Conservation (phyloP, 495 filamentous ascomycete species). For the Tuber melanosporum region DNA sequence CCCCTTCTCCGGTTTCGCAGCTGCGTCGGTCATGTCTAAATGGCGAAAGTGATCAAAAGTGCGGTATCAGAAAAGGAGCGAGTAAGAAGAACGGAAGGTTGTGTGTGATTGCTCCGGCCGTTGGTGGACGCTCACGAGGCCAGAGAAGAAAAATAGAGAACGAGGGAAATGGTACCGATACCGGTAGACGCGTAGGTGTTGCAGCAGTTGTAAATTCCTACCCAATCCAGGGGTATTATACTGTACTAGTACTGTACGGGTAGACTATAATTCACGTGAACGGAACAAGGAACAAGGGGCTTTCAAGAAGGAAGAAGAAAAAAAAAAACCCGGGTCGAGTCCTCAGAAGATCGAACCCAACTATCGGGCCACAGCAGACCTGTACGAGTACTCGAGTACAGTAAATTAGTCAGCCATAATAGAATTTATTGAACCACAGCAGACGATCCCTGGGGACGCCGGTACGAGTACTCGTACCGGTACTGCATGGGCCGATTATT, state of each 20-base stretch:
- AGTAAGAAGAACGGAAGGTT: neutral
- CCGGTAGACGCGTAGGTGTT: neutral
- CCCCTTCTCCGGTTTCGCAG: constrained; percentile 10
- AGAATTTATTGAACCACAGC: neutral
- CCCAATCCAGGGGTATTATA: neutral
- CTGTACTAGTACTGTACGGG: no score
- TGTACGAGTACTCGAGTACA: no score
- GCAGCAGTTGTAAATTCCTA: neutral
- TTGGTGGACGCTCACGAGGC: neutral
- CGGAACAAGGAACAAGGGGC: neutral
- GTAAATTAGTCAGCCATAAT: no score
- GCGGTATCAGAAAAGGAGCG: neutral
- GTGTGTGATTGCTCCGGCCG: neutral
- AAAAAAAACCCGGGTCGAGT: neutral
- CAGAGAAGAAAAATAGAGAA: neutral
- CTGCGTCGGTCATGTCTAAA: neutral
- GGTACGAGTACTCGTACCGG: no score
- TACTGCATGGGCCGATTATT: neutral
- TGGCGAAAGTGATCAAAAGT: neutral
- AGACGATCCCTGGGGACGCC: neutral
- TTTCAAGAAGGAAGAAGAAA: neutral
- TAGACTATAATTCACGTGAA: neutral
- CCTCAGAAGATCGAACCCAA: neutral
- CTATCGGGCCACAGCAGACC: neutral
- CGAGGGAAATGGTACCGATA: neutral